phyloP scores from a whole-genome alignment of 495 filamentous ascomycete species.

The Aspergillus nidulans region DNA sequence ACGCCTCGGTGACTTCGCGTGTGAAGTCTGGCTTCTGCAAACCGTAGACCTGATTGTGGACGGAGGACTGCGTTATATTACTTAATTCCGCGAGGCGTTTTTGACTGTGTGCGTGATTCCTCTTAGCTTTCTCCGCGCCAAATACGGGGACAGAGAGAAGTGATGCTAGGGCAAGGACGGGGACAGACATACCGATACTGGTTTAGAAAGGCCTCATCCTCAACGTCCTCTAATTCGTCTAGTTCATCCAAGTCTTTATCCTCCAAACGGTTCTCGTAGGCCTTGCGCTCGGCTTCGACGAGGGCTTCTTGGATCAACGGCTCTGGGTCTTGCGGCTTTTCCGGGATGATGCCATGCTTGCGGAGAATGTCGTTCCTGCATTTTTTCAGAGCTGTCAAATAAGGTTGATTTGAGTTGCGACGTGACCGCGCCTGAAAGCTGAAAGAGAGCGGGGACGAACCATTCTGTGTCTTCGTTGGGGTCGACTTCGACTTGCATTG shows the following conservation, averaged over 20 bases:
- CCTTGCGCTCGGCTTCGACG: constrained; percentile 68
- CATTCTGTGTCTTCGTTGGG: constrained; percentile 98
- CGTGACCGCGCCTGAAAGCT: neutral
- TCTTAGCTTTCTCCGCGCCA: constrained; percentile 18
- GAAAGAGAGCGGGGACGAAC: constrained; percentile 41
- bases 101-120: constrained; percentile 41
- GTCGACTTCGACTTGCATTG: constrained; percentile 85
- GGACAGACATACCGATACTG: constrained; percentile 57
- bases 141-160: no score
- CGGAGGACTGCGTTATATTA: constrained; percentile 61
- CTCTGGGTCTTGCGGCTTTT: constrained; percentile 91
- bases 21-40: constrained; percentile 90
- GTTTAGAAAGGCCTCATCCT: constrained; percentile 86
- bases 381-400: neutral
- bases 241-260: constrained; percentile 92
- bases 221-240: constrained; percentile 88
- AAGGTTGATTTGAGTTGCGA: neutral
- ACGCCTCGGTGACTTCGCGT: constrained; percentile 89
- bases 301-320: constrained; percentile 96
- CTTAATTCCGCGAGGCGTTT: constrained; percentile 79
- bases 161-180: neutral
- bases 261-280: constrained; percentile 86
- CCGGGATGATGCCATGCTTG: constrained; percentile 91
- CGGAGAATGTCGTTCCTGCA: constrained; percentile 97
- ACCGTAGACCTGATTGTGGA: constrained; percentile 87